phyloP scores from a whole-genome alignment of 257 asterid genomes.

The Solanum paucissectum region DNA sequence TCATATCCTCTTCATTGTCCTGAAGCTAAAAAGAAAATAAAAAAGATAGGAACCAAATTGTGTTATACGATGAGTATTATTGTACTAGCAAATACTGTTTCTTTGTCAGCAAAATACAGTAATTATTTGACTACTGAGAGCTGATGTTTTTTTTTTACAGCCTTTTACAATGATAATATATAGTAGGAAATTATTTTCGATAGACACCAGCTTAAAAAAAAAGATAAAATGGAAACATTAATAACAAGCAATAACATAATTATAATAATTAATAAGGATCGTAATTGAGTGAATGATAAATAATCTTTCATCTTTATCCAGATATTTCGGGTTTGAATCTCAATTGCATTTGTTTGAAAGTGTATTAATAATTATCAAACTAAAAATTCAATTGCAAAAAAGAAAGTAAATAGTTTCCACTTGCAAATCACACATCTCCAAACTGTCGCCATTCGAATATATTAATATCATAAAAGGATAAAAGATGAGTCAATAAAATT shows the following conservation, averaged over 20 bases:
- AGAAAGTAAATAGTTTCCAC: not conserved
- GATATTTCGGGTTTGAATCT: accelerated
- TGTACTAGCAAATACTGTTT: not conserved
- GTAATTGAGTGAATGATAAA: too few species aligned
- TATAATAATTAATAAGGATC: too few species aligned
- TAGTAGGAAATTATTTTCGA: not conserved
- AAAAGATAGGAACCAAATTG: not conserved
- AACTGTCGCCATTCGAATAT: not conserved
- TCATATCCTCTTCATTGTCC: too few species aligned
- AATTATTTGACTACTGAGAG: not conserved
- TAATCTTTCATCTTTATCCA: accelerated
- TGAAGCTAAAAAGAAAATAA: not conserved
- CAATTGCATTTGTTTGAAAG: not conserved
- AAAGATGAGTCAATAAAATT: not conserved
- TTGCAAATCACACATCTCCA: not conserved
- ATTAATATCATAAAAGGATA: not conserved
- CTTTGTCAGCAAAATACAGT: not conserved
- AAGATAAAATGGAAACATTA: not conserved
- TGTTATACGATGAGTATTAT: not conserved
- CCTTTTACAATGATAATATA: not conserved
- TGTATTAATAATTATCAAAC: not conserved
- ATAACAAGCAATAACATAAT: not conserved
- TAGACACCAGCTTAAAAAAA: not conserved
- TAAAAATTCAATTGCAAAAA: not conserved
- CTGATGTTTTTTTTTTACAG: not conserved